phyloP scores from a whole-genome alignment of 495 filamentous ascomycete species.

The Amorphotheca resinae region DNA sequence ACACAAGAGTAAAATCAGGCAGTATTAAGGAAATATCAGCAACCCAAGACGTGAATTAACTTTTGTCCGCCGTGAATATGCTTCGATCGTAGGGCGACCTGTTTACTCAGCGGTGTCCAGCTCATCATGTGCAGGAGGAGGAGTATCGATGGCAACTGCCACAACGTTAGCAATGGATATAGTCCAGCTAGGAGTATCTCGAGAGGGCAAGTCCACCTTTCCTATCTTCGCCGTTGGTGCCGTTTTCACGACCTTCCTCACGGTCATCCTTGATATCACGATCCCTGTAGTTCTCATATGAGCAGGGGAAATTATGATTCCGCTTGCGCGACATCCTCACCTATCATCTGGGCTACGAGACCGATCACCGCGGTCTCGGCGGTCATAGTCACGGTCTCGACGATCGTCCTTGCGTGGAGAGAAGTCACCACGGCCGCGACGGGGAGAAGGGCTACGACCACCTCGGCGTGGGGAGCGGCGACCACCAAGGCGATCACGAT shows the following conservation, averaged over 20 bases:
- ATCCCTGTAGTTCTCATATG: slow-evolving; percentile 10
- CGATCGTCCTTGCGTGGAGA: slow-evolving; percentile 88
- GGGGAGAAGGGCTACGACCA: slow-evolving; percentile 58
- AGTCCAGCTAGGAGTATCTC: slow-evolving; percentile 10
- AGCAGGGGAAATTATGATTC: no score
- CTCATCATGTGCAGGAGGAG: slow-evolving; percentile 83
- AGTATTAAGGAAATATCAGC: slow-evolving; percentile 15
- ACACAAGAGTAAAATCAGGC: slow-evolving; percentile 19
- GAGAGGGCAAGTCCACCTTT: slow-evolving; percentile 53
- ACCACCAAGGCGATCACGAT: slow-evolving; percentile 51
- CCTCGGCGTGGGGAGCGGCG: slow-evolving; percentile 69
- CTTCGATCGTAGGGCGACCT: slow-evolving; percentile 7
- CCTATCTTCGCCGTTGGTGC: slow-evolving; percentile 68
- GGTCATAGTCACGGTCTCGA: slow-evolving; percentile 72
- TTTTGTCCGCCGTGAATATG: slow-evolving; percentile 12
- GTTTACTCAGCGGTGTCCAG: slow-evolving; percentile 88
- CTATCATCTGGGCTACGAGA: slow-evolving; percentile 61
- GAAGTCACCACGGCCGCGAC: slow-evolving; percentile 54
- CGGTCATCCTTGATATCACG: slow-evolving; percentile 27
- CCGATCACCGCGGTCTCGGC: slow-evolving; percentile 53
- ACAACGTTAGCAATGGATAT: slow-evolving; percentile 13
- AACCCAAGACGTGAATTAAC: slow-evolving; percentile 6
- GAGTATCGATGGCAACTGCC: slow-evolving; percentile 49
- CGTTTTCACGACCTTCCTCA: slow-evolving; percentile 51
- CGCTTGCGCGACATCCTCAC: no score